phyloP scores from a whole-genome alignment of 73 alveolate species.

The Diophrys appendiculata region DNA sequence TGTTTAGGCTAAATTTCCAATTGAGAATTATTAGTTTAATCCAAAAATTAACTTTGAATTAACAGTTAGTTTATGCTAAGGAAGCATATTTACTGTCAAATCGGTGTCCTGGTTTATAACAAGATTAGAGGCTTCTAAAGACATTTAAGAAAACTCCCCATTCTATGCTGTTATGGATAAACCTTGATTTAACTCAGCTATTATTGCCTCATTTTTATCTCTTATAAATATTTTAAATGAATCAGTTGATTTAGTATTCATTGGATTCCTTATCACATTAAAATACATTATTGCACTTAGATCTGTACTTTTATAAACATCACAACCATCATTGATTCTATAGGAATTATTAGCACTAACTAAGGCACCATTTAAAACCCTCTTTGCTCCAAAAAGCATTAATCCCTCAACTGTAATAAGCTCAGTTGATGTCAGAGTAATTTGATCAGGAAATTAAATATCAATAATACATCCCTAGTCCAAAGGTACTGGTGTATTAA shows the following conservation, averaged over 20 bases:
- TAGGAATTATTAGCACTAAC: slow-evolving; percentile 26
- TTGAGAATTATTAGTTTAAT: slow-evolving; percentile 22
- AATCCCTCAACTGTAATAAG: slow-evolving; percentile 18
- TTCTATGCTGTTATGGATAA: slow-evolving; percentile 49
- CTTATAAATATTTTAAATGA: slow-evolving; percentile 20
- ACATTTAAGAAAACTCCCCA: slow-evolving; percentile 18
- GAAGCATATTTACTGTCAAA: slow-evolving; percentile 11
- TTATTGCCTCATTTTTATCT: slow-evolving; percentile 1
- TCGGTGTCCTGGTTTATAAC: slow-evolving; percentile 23
- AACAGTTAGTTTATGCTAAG: slow-evolving; percentile 19
- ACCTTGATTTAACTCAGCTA: slow-evolving; percentile 47
- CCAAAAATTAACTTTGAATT: slow-evolving; percentile 8
- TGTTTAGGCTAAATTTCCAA: not conserved
- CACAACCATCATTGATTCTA: slow-evolving; percentile 40
- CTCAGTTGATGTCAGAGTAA: slow-evolving; percentile 22
- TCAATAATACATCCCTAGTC: slow-evolving; percentile 44
- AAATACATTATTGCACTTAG: slow-evolving; percentile 30
- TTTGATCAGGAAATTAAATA: slow-evolving; percentile 39
- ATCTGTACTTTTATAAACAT: slow-evolving; percentile 21
- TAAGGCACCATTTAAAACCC: slow-evolving; percentile 12
- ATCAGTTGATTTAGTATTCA: slow-evolving; percentile 31
- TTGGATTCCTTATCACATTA: slow-evolving; percentile 29
- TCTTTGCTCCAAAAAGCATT: slow-evolving; percentile 38
- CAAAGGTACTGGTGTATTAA: slow-evolving; percentile 63
- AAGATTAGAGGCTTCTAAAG: slow-evolving; percentile 5